phyloP scores from a whole-genome alignment of 2,329 filamentous ascomycete species.

The Neofusicoccum parvum region DNA sequence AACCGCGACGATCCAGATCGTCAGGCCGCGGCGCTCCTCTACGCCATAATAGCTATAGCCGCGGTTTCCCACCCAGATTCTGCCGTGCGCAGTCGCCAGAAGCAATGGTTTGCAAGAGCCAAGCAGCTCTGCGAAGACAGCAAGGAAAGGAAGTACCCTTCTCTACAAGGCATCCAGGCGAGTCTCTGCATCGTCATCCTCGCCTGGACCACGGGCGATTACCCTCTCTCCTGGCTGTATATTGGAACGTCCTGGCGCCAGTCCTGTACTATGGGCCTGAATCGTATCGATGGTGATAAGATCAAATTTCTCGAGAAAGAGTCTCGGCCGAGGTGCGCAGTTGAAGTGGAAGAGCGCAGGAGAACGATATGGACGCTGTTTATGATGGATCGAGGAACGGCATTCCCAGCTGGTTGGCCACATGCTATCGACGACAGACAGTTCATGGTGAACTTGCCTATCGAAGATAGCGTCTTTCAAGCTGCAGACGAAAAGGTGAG shows the following conservation, averaged over 20 bases:
- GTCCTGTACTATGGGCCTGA: slow-evolving; percentile 31
- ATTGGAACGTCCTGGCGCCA: slow-evolving; percentile 39
- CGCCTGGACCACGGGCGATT: slow-evolving; percentile 32
- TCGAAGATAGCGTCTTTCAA: slow-evolving; percentile 26
- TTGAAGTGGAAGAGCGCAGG: slow-evolving; percentile 34
- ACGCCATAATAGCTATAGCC: slow-evolving; percentile 32
- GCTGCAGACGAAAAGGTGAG: not conserved
- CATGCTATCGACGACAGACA: slow-evolving; percentile 33
- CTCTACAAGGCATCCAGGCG: slow-evolving; percentile 32
- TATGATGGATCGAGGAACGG: slow-evolving; percentile 32
- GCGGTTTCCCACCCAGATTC: slow-evolving; percentile 30
- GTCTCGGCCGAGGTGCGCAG: slow-evolving; percentile 18
- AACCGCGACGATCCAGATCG: slow-evolving; percentile 26
- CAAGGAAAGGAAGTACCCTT: slow-evolving; percentile 25
- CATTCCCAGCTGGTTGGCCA: slow-evolving; percentile 35
- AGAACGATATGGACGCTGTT: slow-evolving; percentile 36
- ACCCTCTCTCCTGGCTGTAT: slow-evolving; percentile 32
- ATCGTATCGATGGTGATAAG: slow-evolving; percentile 30
- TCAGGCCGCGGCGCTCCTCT: slow-evolving; percentile 28
- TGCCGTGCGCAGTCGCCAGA: slow-evolving; percentile 25
- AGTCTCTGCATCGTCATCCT: slow-evolving; percentile 30
- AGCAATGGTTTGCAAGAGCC: slow-evolving; percentile 34
- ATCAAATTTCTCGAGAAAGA: not conserved
- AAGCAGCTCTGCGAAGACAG: slow-evolving; percentile 33
- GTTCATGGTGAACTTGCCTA: slow-evolving; percentile 35